Conservation (phyloP, 2,329 filamentous ascomycete genomes). For the Ascochyta lentis region DNA sequence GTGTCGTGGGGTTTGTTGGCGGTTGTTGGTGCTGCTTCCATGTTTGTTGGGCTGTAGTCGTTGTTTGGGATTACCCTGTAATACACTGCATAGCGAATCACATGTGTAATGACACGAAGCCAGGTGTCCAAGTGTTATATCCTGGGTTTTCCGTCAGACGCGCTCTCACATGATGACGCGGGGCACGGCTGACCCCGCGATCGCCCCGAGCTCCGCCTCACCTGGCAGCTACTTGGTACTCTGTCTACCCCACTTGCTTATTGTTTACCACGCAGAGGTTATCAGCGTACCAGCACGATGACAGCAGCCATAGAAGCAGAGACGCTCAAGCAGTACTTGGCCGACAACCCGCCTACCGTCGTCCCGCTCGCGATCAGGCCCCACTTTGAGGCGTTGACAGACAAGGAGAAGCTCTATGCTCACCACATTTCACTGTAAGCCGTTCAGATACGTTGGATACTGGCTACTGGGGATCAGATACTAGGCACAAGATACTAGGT, state of each 20-base stretch:
- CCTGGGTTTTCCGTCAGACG: neutral
- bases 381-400: constrained; percentile 81
- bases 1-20: constrained; percentile 38
- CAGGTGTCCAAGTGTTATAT: too few relatives aligned
- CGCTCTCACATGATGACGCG: constrained; percentile 3
- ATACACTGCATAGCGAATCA: constrained; percentile 14
- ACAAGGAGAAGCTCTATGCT: constrained; percentile 86
- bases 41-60: constrained; percentile 27
- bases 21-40: constrained; percentile 29
- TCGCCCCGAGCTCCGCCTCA: constrained; percentile 4
- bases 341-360: constrained; percentile 87
- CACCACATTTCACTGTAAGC: constrained; percentile 64
- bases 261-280: neutral
- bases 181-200: neutral
- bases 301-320: constrained; percentile 51
- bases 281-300: constrained; percentile 21
- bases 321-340: constrained; percentile 74
- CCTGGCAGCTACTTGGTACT: neutral
- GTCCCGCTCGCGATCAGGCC: constrained; percentile 89
- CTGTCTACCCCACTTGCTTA: neutral
- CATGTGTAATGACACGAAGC: too few relatives aligned
- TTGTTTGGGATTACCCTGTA: neutral
- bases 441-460: too few relatives aligned
- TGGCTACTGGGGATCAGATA: too few relatives aligned
- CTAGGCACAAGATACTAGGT: too few relatives aligned